Evolutionary conservation across 495 filamentous ascomycete species (phyloP), one percentile per base, ranked within the genome.

Genomic region (Aspergillus sparsus): DNA sequence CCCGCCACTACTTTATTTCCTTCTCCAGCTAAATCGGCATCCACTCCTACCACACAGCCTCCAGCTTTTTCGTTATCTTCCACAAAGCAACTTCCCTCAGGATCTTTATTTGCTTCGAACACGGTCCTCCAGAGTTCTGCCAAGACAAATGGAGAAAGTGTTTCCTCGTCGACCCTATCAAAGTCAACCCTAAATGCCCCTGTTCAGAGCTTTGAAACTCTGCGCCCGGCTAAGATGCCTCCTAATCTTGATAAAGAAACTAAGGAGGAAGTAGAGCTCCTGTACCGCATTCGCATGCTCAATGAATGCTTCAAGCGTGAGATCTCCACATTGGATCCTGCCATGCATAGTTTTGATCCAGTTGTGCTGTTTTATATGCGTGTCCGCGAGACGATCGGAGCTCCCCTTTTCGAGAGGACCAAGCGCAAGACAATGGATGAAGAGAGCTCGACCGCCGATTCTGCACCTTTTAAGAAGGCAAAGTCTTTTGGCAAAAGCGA

Each of bases 311-410:
- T 78, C 66, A 70, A 73, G 41, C 62, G 63, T 3, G 55, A 72
- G 31, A 41, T 80, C 15, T 49, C 63, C 12, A 57, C 63, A 6
- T 57, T 66, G n/a, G 59, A 76, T 51, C 72, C 74, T 27, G 56
- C 59, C 7, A 68, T 27, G 1, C 55, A 74, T 41, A 54, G 61
- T 27, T 74, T 78, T 33, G 76, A 77, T 58, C 51, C 60, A 11
- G 27, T 72, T 42, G 55, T 80, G 15, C 50, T 71, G 7, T 69
- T 69, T 27, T 80, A 78, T 37, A 53, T 72, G 62, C 69, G 67
- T 37, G 62, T 74, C 36, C 74, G 77, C 33, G 64, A 67, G 6
- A 63, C 68, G 0, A 65, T 80, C 35, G 74, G 71, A 31, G 61
- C 66, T 2, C 76, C 76, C 7, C 55, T 74, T 45, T 67, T 39